Percentiles rank a stretch among this genome's conserved stretches.
phyloP scores from a whole-genome alignment of 2,329 filamentous ascomycete genomes.

The Penicillium sp. region DNA sequence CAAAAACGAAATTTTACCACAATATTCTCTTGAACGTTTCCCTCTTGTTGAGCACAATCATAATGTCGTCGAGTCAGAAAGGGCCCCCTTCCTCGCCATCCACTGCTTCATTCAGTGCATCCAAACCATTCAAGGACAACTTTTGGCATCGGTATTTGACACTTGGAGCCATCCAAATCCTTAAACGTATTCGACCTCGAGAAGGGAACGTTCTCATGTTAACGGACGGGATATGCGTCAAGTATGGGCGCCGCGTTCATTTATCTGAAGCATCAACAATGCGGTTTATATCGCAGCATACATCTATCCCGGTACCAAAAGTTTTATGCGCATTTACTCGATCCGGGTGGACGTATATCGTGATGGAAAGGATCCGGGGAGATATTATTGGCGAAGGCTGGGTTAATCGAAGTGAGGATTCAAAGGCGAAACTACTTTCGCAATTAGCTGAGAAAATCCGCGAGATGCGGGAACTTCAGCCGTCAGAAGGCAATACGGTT shows the following conservation, averaged over 20 bases:
- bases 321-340: constrained; percentile 38
- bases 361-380: constrained; percentile 43
- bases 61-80: too few species aligned
- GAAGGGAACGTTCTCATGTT: constrained; percentile 31
- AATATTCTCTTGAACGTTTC: too few species aligned
- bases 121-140: too few species aligned
- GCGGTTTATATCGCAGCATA: constrained; percentile 37
- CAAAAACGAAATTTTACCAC: too few species aligned
- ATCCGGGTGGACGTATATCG: constrained; percentile 35
- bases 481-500: constrained; percentile 25
- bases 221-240: constrained; percentile 32
- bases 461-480: constrained; percentile 32
- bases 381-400: constrained; percentile 34
- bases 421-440: constrained; percentile 35
- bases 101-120: too few species aligned
- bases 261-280: constrained; percentile 37
- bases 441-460: constrained; percentile 30
- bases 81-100: too few species aligned
- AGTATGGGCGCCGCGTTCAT: constrained; percentile 27
- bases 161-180: too few species aligned
- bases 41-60: too few species aligned
- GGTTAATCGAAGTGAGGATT: constrained; percentile 31
- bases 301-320: constrained; percentile 41
- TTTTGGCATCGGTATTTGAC: too few species aligned
- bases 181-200: not conserved